Percentiles rank a stretch among this genome's conserved stretches.
Evolutionary conservation across 179 eudicot genomes (phyloP).

Genomic region (Beta lomatogona): DNA sequence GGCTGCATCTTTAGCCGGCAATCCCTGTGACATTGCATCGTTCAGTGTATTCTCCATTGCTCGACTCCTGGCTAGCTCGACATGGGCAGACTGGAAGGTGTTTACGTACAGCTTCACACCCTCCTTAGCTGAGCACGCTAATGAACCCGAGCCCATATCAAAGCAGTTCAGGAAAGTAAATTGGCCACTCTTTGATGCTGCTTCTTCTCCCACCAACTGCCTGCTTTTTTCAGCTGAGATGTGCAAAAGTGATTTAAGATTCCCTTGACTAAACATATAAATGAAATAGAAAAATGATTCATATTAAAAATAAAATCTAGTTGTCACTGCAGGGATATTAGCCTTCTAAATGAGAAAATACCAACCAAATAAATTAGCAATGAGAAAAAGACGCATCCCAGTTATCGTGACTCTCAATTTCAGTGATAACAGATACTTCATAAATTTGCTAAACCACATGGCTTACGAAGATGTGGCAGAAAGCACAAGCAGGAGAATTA

Average conservation of each 20-base stretch:
- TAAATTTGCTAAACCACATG: background rate
- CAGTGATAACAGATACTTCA: background rate
- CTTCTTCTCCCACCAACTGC: constrained; percentile 74
- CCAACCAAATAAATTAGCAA: background rate
- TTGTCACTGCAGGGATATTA: background rate
- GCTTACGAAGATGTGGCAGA: background rate
- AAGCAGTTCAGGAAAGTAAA: constrained; percentile 76
- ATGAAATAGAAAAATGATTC: background rate
- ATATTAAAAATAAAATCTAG: background rate
- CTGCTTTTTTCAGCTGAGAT: constrained; percentile 86
- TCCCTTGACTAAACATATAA: background rate
- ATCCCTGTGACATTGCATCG: constrained; percentile 76
- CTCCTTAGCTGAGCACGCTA: constrained; percentile 81
- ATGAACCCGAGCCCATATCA: constrained; percentile 76
- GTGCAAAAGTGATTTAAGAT: background rate
- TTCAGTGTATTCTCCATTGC: constrained; percentile 65
- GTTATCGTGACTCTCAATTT: constrained; percentile 7
- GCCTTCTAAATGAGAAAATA: background rate
- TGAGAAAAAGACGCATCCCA: background rate
- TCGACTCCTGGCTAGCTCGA: constrained; percentile 59
- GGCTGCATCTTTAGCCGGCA: constrained; percentile 65
- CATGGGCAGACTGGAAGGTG: constrained; percentile 66
- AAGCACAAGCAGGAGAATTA: background rate
- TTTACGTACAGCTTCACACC: constrained; percentile 76
- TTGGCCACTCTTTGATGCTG: constrained; percentile 83